Evolutionary conservation across 768 basidiomycete genomes (phyloP).

Genomic region (Thelephora aurantiotincta): DNA sequence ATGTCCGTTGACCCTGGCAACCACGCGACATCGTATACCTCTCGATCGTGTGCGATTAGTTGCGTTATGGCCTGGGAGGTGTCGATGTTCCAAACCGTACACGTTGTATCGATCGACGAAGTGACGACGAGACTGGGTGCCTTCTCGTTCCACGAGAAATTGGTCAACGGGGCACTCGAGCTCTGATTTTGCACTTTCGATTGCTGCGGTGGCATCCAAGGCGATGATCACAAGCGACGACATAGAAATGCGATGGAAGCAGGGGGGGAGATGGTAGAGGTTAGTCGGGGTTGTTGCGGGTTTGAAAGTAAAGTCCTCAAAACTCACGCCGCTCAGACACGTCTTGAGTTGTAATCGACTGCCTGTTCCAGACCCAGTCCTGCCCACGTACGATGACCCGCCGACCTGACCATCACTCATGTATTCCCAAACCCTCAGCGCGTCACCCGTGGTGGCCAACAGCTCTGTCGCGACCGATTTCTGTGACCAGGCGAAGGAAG

Average conservation of each 20-base stretch:
- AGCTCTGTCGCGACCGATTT: slow-evolving; percentile 61
- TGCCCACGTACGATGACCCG: slow-evolving; percentile 56
- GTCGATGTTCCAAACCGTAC: slow-evolving; percentile 98
- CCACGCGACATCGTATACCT: slow-evolving; percentile 99
- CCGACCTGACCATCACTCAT: slow-evolving; percentile 45
- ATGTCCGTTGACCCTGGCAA: slow-evolving; percentile 90
- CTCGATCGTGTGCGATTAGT: slow-evolving; percentile 91
- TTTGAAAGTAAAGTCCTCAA: neutral
- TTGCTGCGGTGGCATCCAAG: slow-evolving; percentile 31
- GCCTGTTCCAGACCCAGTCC: slow-evolving; percentile 38
- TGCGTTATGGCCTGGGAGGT: slow-evolving; percentile 90
- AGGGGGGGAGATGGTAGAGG: slow-evolving; percentile 1
- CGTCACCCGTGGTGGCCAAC: slow-evolving; percentile 89
- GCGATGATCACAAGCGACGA: slow-evolving; percentile 1
- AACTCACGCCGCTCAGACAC: slow-evolving; percentile 69
- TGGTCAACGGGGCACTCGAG: slow-evolving; percentile 83
- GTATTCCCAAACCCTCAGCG: slow-evolving; percentile 86
- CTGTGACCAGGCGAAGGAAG: slow-evolving; percentile 51
- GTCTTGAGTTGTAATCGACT: slow-evolving; percentile 64
- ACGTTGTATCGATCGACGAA: slow-evolving; percentile 96
- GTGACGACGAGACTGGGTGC: slow-evolving; percentile 86
- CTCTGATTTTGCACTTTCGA: slow-evolving; percentile 81
- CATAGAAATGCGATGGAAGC: slow-evolving; percentile 3
- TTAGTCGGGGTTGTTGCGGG: neutral
- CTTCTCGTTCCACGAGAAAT: slow-evolving; percentile 96